A percentile compares a stretch with the other conserved stretches of the same genome.
Evolutionary conservation across 2,329 filamentous ascomycete species (phyloP).

Genomic region (Colletotrichum orbiculare): DNA sequence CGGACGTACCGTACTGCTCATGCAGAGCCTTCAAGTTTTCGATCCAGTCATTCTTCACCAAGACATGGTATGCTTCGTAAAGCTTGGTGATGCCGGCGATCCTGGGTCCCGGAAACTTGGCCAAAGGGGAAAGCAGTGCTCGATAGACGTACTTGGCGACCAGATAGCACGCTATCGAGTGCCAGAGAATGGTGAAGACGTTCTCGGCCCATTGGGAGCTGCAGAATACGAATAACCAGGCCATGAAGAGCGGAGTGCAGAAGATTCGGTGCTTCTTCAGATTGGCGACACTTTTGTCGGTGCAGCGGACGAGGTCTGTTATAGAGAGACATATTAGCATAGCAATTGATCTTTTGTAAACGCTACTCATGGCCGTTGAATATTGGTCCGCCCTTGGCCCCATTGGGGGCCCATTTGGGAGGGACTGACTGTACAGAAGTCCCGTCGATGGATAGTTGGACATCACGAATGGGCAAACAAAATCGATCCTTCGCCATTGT

Average conservation of each 20-base stretch:
- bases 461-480: no score
- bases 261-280: neutral
- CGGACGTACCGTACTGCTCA: neutral
- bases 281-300: neutral
- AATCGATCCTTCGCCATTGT: no score
- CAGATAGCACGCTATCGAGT: neutral
- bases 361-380: no score
- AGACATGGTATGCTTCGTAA: slow-evolving; percentile 37
- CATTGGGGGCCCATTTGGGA: no score
- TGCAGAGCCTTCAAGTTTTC: slow-evolving; percentile 1
- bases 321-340: neutral
- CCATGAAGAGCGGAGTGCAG: neutral
- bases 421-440: no score
- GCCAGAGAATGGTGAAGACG: neutral
- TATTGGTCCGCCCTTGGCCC: no score
- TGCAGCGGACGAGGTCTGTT: neutral
- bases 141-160: slow-evolving; percentile 20
- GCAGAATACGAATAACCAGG: neutral
- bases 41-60: slow-evolving; percentile 36
- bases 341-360: no score
- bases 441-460: no score
- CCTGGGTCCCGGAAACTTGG: slow-evolving; percentile 28
- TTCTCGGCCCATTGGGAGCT: neutral
- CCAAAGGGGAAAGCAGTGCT: slow-evolving; percentile 20
- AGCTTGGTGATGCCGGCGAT: slow-evolving; percentile 29